A percentile compares a stretch with the other conserved stretches of the same genome.
phyloP scores from a whole-genome alignment of 768 basidiomycete species.

The Suillus placidus region DNA sequence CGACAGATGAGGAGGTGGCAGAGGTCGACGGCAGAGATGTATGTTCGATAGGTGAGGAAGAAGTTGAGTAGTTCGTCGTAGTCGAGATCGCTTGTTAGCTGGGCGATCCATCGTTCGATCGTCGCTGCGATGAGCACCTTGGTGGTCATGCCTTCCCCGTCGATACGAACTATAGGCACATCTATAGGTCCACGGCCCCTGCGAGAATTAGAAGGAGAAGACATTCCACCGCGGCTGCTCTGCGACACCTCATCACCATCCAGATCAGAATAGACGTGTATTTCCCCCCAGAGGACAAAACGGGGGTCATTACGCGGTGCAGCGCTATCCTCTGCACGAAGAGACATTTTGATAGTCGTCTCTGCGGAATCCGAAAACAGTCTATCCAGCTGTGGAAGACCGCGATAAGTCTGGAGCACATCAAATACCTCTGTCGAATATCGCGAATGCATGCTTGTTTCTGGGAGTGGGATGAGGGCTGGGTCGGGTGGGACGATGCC shows the following conservation, averaged over 20 bases:
- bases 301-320: conserved; percentile 86
- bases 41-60: conserved; percentile 90
- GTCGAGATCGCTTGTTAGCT: conserved; percentile 83
- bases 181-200: conserved; percentile 30
- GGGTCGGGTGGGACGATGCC: conserved; percentile 31
- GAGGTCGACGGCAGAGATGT: conserved; percentile 77
- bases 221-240: conserved; percentile 40
- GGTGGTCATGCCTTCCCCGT: conserved; percentile 32
- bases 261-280: conserved; percentile 32
- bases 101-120: conserved; percentile 92
- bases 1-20: conserved; percentile 82
- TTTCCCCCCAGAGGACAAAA: conserved; percentile 89
- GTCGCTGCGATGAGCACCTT: conserved; percentile 82
- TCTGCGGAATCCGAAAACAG: conserved; percentile 57
- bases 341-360: conserved; percentile 72
- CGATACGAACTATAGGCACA: conserved; percentile 32
- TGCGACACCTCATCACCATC: conserved; percentile 44
- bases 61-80: conserved; percentile 89
- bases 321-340: conserved; percentile 65
- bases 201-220: conserved; percentile 43
- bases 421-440: conserved; percentile 81
- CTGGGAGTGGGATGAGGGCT: conserved; percentile 41
- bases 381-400: conserved; percentile 72
- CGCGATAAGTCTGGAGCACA: conserved; percentile 77
- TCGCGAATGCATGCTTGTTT: conserved; percentile 57